Percentiles rank a stretch among this genome's conserved stretches.
Conservation (phyloP, 352 stramenopile species). For the Phytophthora pistaciae region DNA sequence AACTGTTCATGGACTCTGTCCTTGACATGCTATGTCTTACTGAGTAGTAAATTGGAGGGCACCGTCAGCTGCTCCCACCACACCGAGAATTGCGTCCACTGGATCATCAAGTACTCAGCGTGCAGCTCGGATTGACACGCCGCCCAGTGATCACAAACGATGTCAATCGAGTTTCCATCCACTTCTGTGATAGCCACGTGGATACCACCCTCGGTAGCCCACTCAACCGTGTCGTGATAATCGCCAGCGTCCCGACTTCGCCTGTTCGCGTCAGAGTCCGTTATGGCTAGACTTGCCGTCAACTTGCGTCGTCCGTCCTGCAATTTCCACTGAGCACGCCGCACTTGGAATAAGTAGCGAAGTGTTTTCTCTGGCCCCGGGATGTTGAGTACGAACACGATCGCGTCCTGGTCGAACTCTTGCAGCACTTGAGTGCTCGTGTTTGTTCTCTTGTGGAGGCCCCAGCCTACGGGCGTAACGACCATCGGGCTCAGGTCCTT, state of each 20-base stretch:
- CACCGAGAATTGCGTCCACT: constrained; percentile 57
- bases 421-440: constrained; percentile 35
- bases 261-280: constrained; percentile 37
- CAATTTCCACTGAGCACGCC: constrained; percentile 24
- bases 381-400: constrained; percentile 36
- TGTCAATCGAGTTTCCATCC: constrained; percentile 34
- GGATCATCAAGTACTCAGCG: constrained; percentile 59
- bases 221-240: constrained; percentile 30
- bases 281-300: constrained; percentile 30
- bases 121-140: constrained; percentile 46
- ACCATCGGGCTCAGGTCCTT: constrained; percentile 40
- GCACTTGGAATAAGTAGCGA: constrained; percentile 29
- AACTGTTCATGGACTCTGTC: too few species aligned
- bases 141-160: constrained; percentile 42
- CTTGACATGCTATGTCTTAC: neutral
- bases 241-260: constrained; percentile 33
- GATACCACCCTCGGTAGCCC: constrained; percentile 39
- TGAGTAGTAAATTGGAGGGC: constrained; percentile 71
- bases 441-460: constrained; percentile 25
- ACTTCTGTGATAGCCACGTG: constrained; percentile 37
- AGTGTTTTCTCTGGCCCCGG: constrained; percentile 21
- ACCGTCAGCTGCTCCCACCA: constrained; percentile 59
- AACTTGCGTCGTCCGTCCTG: constrained; percentile 19
- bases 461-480: constrained; percentile 32
- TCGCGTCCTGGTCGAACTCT: constrained; percentile 33